phyloP scores from a whole-genome alignment of 2,329 filamentous ascomycete species.

The Alternaria rosae region DNA sequence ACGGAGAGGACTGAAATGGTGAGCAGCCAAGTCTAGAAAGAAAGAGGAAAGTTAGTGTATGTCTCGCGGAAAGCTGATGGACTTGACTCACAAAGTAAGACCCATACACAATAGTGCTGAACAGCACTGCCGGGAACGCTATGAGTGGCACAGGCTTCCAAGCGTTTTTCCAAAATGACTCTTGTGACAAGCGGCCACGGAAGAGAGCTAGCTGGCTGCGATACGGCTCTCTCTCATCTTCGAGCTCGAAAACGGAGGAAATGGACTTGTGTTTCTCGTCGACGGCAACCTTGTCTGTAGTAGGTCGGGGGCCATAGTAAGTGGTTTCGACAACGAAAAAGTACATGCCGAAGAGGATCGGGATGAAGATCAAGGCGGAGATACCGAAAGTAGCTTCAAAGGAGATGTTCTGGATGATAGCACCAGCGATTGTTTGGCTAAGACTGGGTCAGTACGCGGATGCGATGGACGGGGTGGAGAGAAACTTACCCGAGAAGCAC shows the following conservation, averaged over 20 bases:
- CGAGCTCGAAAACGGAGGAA: conserved; percentile 24
- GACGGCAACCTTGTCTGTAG: conserved; percentile 22
- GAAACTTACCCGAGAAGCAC: conserved; percentile 52
- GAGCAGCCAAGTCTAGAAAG: conserved; percentile 72
- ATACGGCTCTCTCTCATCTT: conserved; percentile 34
- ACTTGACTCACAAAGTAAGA: conserved; percentile 67
- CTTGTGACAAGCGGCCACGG: conserved; percentile 37
- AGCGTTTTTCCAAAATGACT: conserved; percentile 45
- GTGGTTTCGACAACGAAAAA: conserved; percentile 58
- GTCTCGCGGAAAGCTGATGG: background rate
- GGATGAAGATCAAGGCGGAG: conserved; percentile 53
- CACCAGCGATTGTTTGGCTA: conserved; percentile 55
- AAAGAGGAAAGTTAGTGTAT: background rate
- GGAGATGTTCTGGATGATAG: conserved; percentile 50
- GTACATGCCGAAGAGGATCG: conserved; percentile 52
- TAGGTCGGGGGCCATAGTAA: conserved; percentile 37
- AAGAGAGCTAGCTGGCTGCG: conserved; percentile 34
- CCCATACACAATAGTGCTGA: conserved; percentile 82
- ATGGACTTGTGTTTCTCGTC: conserved; percentile 36
- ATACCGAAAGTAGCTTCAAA: conserved; percentile 55
- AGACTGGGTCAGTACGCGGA: background rate
- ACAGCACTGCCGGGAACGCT: conserved; percentile 83
- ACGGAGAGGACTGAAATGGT: conserved; percentile 88
- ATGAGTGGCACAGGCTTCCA: conserved; percentile 77
- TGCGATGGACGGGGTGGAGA: conserved; percentile 29